Conservation (phyloP, 2,329 filamentous ascomycete species). For the Neofusicoccum kwambonambiense region DNA sequence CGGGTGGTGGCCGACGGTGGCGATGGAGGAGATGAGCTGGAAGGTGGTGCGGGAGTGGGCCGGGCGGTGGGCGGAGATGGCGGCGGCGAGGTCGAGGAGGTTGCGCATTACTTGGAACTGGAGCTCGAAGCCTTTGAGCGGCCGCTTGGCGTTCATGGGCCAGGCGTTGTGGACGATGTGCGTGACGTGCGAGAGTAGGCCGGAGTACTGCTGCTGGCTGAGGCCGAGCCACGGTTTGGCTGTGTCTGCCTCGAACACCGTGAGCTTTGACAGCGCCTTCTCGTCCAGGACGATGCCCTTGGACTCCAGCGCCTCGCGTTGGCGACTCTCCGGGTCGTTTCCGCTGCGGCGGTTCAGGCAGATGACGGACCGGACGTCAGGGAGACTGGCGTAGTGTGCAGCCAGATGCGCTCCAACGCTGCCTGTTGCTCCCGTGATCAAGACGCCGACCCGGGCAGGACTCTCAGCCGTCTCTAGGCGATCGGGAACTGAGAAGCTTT, state of each 20-base stretch:
- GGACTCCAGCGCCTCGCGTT: slow-evolving; percentile 33
- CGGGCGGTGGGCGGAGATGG: slow-evolving; percentile 24
- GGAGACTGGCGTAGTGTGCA: slow-evolving; percentile 25
- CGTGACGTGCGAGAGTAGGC: slow-evolving; percentile 43
- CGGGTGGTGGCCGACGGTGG: slow-evolving; percentile 35
- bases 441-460: slow-evolving; percentile 23
- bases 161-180: slow-evolving; percentile 57
- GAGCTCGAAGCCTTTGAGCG: slow-evolving; percentile 50
- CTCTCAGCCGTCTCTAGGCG: background rate
- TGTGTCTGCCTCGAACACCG: slow-evolving; percentile 51
- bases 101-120: slow-evolving; percentile 53
- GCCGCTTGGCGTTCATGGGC: slow-evolving; percentile 56
- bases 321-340: slow-evolving; percentile 30
- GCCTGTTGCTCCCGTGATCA: slow-evolving; percentile 43
- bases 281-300: slow-evolving; percentile 20
- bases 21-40: slow-evolving; percentile 45
- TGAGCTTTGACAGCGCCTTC: slow-evolving; percentile 36
- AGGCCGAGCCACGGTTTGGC: slow-evolving; percentile 52
- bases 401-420: slow-evolving; percentile 42
- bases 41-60: slow-evolving; percentile 25
- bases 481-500: background rate
- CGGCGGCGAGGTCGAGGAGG: slow-evolving; percentile 47
- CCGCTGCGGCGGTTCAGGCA: slow-evolving; percentile 49
- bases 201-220: slow-evolving; percentile 34
- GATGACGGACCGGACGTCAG: slow-evolving; percentile 36